These are phyloP conservation scores for Santalum album DNA, from an alignment of 164 flowering plant species.

Conservation along the genomic window DNA sequence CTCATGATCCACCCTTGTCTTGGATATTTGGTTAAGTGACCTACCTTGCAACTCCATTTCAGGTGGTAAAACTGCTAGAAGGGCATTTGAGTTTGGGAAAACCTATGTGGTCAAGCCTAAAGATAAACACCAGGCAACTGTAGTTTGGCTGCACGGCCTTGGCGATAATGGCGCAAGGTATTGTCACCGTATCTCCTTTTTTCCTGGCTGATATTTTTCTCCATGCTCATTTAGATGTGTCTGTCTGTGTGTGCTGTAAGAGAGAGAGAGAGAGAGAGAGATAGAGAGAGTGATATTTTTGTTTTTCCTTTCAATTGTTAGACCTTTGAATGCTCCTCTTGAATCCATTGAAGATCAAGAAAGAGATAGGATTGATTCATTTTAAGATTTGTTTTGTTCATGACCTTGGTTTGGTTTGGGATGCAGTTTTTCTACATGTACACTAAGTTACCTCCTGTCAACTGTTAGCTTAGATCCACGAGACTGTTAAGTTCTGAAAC, in stretches of 20 bases:
- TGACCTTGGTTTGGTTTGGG: no score
- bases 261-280: no score
- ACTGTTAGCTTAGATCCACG: background rate
- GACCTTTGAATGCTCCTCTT: background rate
- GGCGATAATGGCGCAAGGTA: constrained; percentile 8
- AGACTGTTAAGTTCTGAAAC: background rate
- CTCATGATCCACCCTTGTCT: background rate
- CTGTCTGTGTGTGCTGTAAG: no score
- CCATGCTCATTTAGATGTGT: no score
- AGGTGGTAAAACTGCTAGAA: constrained; percentile 5
- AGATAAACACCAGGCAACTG: constrained; percentile 2
- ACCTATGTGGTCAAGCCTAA: constrained; percentile 7
- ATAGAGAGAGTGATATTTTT: background rate
- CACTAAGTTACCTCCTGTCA: background rate
- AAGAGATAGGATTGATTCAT: background rate
- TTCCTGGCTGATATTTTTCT: background rate
- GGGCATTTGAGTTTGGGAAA: constrained; percentile 4
- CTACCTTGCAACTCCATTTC: background rate
- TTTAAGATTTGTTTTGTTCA: no score
- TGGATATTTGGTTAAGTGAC: background rate
- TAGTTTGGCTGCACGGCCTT: constrained; percentile 8
- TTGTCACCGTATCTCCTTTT: background rate
- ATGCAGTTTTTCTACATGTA: no score
- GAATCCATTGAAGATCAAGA: background rate
- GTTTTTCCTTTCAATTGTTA: background rate